Base-by-base conservation (phyloP, 352 stramenopile genomes). In the Globisporangium splendens region DNA sequence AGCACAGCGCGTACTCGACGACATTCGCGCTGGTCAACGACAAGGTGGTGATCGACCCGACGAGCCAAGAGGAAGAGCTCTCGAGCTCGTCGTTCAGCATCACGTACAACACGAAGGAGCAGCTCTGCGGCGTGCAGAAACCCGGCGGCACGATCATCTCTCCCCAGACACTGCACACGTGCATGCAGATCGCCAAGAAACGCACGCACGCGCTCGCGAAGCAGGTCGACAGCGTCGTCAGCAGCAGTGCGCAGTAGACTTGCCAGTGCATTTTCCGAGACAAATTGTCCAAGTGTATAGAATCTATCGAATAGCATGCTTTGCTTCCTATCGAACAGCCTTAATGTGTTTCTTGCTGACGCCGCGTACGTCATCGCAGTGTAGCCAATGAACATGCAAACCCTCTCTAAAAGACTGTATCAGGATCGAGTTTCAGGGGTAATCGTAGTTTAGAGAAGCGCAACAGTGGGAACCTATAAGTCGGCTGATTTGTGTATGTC, bases 121-220 rank as follows among this genome's bases (percentile, higher is more conserved):
- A 88, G 62, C 77, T 94, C 44, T 83, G 72, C 50, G 59, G 82
- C 20, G 79, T 94, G 44, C 72, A 91, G 62, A 94, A 94, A 60
- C 65, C 84, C 10, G 84, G 84, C 21, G 84, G 84, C 10, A 48
- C 59, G 1, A 65, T 84, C 17, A 56, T 92, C 15, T 57, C 73
- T 7, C 57, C 77, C 1, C 54, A 52, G 28, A 83, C 70, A 33
- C 78, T 94, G 46, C 73, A 87, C 24, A 42, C 71, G 44, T 91
- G 81, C 63, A 91, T 91, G 79, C 46, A 69, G 22, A 51, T 75
- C n/a, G 82, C 84, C 47, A 87, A 86, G 55, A 54, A 56, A 24
- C 77, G 75, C 21, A 61, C 62, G 6, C 54, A 62, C 39, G 41
- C 50, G 31, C 65, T 88, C 56, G 72, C 70, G 4, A 69, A 63